These are phyloP conservation scores for Elsinoe ampelina DNA, from an alignment of 2,329 filamentous ascomycete genomes.

Conservation along the genomic window DNA sequence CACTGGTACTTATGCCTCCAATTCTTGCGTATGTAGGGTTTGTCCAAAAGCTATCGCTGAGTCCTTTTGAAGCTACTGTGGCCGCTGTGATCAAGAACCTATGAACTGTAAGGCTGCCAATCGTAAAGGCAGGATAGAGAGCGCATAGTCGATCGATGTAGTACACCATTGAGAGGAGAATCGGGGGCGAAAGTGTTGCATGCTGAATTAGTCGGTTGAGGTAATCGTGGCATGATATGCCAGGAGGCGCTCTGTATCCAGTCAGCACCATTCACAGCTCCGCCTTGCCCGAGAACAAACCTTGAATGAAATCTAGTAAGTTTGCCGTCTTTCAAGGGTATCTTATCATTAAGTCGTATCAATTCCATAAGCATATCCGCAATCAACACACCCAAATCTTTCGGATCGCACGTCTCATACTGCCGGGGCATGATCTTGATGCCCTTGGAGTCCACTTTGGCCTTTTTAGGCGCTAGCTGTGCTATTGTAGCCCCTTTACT, in stretches of 20 bases:
- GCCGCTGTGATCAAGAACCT: slow-evolving; percentile 93
- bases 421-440: slow-evolving; percentile 55
- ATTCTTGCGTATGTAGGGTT: slow-evolving; percentile 94
- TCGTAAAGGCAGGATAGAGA: slow-evolving; percentile 87
- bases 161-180: slow-evolving; percentile 97
- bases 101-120: slow-evolving; percentile 92
- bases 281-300: slow-evolving; percentile 36
- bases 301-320: slow-evolving; percentile 93
- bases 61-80: slow-evolving; percentile 88
- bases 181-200: slow-evolving; percentile 82
- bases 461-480: not conserved
- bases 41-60: slow-evolving; percentile 97
- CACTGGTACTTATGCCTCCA: slow-evolving; percentile 80
- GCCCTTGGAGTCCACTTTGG: slow-evolving; percentile 18
- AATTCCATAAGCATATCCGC: slow-evolving; percentile 93
- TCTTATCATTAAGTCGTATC: slow-evolving; percentile 82
- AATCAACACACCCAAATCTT: slow-evolving; percentile 83
- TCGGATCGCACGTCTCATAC: slow-evolving; percentile 74
- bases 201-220: slow-evolving; percentile 86
- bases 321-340: slow-evolving; percentile 74
- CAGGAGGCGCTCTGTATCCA: slow-evolving; percentile 59
- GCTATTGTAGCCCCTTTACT: slow-evolving; percentile 16
- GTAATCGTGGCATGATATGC: slow-evolving; percentile 91
- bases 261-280: not conserved
- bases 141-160: slow-evolving; percentile 94